phyloP scores from a whole-genome alignment of 768 basidiomycete species.

The Rhodotorula kratochvilovae region DNA sequence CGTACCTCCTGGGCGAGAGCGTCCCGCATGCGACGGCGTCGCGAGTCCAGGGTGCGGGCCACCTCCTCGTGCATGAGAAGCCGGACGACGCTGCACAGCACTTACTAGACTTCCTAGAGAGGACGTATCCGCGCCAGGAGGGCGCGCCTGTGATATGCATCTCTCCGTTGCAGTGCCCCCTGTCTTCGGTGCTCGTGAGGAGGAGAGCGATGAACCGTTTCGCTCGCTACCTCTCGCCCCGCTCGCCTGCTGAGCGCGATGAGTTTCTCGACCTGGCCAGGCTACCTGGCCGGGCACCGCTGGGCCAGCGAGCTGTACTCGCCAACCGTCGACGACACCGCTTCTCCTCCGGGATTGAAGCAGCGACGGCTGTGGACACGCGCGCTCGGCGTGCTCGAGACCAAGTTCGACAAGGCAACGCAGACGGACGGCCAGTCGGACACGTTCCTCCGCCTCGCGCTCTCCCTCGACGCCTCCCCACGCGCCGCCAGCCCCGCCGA shows the following conservation, averaged over 20 bases:
- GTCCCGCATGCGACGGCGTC: slow-evolving; percentile 30
- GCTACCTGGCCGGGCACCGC: slow-evolving; percentile 9
- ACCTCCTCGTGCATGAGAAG: slow-evolving; percentile 42
- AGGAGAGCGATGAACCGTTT: background rate
- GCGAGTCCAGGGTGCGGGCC: slow-evolving; percentile 35
- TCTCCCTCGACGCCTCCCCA: background rate
- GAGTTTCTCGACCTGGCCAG: slow-evolving; percentile 23
- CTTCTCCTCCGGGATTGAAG: background rate
- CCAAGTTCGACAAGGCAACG: slow-evolving; percentile 17
- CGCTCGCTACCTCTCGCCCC: background rate
- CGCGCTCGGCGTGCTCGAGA: slow-evolving; percentile 14
- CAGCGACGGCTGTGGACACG: background rate
- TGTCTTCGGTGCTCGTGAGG: too few species aligned
- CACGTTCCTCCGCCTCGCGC: slow-evolving; percentile 4
- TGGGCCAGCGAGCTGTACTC: background rate
- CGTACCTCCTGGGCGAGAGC: background rate
- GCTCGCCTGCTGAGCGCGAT: background rate
- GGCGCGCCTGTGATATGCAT: slow-evolving; percentile 3
- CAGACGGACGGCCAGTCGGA: slow-evolving; percentile 6
- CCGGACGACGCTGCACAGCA: slow-evolving; percentile 33
- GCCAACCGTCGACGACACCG: background rate
- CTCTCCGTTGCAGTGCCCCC: background rate
- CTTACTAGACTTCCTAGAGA: slow-evolving; percentile 24
- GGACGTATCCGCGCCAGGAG: background rate
- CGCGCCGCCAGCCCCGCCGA: background rate